These are phyloP conservation scores for Fusarium metavorans DNA, from an alignment of 2,329 filamentous ascomycete species.

Conservation along the genomic window DNA sequence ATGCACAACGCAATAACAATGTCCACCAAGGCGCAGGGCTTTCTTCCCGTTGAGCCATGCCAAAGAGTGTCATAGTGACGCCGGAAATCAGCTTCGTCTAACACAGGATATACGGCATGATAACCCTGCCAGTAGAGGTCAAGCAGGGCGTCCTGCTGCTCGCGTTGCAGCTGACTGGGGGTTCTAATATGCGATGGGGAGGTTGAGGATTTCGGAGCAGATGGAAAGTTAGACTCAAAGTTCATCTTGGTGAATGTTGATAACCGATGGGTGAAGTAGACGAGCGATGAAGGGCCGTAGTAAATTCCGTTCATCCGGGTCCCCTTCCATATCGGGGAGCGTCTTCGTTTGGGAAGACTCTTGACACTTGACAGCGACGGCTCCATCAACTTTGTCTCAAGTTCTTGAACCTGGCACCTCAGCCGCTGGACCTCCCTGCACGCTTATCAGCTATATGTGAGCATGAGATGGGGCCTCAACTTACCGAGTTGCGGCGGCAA, in stretches of 20 bases:
- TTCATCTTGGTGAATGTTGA: constrained; percentile 27
- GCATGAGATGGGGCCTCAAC: not conserved
- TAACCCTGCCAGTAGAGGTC: constrained; percentile 62
- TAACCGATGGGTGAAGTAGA: constrained; percentile 39
- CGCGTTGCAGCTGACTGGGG: constrained; percentile 46
- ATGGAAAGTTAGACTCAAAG: not conserved
- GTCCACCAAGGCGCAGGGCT: constrained; percentile 63
- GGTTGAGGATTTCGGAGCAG: not conserved
- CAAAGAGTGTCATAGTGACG: constrained; percentile 42
- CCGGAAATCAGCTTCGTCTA: constrained; percentile 39
- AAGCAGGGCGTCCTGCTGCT: constrained; percentile 61
- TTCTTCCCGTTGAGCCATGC: constrained; percentile 43
- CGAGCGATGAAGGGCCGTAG: constrained; percentile 41
- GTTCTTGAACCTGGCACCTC: constrained; percentile 33
- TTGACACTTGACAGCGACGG: not conserved
- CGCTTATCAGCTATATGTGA: not conserved
- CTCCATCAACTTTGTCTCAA: constrained; percentile 31
- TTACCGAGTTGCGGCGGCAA: constrained; percentile 42
- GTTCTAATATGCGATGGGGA: not conserved
- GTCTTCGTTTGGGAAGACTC: not conserved
- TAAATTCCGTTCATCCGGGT: constrained; percentile 10
- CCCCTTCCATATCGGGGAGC: constrained; percentile 22
- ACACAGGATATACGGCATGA: constrained; percentile 55
- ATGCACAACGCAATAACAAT: constrained; percentile 65
- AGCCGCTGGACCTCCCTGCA: constrained; percentile 41